phyloP scores from a whole-genome alignment of 371 early-diverging fungal genomes.

The Mortierella sp. region DNA sequence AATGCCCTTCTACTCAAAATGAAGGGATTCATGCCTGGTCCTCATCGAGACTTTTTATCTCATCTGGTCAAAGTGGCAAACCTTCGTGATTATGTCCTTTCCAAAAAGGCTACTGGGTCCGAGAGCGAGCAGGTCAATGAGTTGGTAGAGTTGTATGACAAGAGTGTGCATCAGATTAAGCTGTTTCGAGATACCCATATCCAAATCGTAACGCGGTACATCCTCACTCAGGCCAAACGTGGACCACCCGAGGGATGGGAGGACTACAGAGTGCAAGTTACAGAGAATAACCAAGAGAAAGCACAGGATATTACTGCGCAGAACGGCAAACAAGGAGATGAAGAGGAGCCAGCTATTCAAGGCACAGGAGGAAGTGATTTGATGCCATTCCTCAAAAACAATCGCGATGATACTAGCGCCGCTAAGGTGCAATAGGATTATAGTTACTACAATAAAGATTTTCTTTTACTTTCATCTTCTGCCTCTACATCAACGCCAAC shows the following conservation, averaged over 20 bases:
- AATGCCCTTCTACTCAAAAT: constrained; percentile 73
- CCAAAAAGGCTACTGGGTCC: constrained; percentile 22
- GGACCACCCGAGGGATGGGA: constrained; percentile 65
- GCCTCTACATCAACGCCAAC: neutral
- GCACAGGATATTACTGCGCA: neutral
- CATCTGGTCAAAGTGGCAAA: constrained; percentile 73
- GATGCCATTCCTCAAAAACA: constrained; percentile 62
- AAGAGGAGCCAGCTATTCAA: constrained; percentile 19
- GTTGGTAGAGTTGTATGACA: constrained; percentile 71
- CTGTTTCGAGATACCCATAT: constrained; percentile 91
- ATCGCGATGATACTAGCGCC: constrained; percentile 71
- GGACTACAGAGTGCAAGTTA: constrained; percentile 38
- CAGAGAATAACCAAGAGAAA: neutral
- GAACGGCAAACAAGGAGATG: neutral
- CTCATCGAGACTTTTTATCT: constrained; percentile 83
- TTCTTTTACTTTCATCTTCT: neutral
- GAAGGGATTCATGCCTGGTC: constrained; percentile 89
- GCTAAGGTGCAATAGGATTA: constrained; percentile 23
- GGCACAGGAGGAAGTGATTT: constrained; percentile 50
- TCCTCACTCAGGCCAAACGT: constrained; percentile 86
- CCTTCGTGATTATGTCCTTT: constrained; percentile 66
- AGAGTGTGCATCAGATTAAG: constrained; percentile 79
- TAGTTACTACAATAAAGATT: neutral
- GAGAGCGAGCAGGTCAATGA: constrained; percentile 31
- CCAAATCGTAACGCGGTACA: constrained; percentile 89